A percentile compares a stretch with the other conserved stretches of the same genome.
Conservation (phyloP, 2,329 filamentous ascomycete genomes). For the Exophiala aquamarina region DNA sequence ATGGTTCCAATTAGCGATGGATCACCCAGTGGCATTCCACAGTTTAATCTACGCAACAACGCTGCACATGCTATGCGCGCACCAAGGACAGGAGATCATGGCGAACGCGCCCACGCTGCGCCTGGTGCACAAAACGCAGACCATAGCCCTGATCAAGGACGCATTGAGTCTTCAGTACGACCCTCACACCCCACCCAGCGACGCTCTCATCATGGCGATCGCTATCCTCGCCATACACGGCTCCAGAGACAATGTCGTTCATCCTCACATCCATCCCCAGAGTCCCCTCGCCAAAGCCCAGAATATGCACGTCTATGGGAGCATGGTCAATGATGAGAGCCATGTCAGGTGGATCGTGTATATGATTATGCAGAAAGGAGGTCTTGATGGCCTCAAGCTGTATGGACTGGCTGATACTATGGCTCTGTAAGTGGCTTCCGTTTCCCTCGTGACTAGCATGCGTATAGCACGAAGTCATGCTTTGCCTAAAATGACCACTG, state of each 20-base stretch:
- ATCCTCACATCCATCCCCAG: slow-evolving; percentile 13
- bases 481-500: too few species aligned
- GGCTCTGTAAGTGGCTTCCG: slow-evolving; percentile 13
- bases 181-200: slow-evolving; percentile 9
- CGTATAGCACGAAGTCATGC: too few species aligned
- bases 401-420: slow-evolving; percentile 24
- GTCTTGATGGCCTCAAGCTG: slow-evolving; percentile 13
- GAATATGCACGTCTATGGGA: slow-evolving; percentile 19
- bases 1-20: slow-evolving; percentile 22
- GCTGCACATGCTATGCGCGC: slow-evolving; percentile 12
- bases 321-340: slow-evolving; percentile 19
- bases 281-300: slow-evolving; percentile 18
- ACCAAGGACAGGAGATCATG: slow-evolving; percentile 16
- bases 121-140: slow-evolving; percentile 18
- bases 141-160: slow-evolving; percentile 21
- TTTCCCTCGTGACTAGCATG: neutral
- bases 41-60: slow-evolving; percentile 21
- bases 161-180: slow-evolving; percentile 8
- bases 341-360: slow-evolving; percentile 18
- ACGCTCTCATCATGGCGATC: slow-evolving; percentile 21
- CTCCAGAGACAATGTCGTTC: slow-evolving; percentile 4
- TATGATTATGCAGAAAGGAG: slow-evolving; percentile 18
- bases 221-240: slow-evolving; percentile 17
- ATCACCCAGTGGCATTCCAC: slow-evolving; percentile 21
- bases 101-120: slow-evolving; percentile 13